Evolutionary conservation across 1,284 basidiomycete species (phyloP).

Genomic region (Cystobasidium sp.): DNA sequence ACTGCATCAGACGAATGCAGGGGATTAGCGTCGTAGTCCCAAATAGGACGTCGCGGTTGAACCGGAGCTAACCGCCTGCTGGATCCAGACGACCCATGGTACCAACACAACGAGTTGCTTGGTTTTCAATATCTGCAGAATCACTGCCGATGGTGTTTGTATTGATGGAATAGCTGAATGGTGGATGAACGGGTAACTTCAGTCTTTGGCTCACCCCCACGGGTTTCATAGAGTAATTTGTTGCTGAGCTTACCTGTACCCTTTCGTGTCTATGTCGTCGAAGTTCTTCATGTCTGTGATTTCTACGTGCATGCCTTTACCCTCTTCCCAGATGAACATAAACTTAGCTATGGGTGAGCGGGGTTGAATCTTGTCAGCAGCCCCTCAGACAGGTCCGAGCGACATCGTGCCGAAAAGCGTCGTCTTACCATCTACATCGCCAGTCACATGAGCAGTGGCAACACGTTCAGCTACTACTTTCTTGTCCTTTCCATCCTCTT

Average conservation of each 20-base stretch:
- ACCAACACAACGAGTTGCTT: slow-evolving; percentile 45
- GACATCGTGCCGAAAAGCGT: too few species aligned
- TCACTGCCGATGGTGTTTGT: slow-evolving; percentile 15
- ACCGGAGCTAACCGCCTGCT: slow-evolving; percentile 23
- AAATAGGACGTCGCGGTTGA: background rate
- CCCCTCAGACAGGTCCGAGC: too few species aligned
- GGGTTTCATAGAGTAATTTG: background rate
- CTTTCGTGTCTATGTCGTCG: background rate
- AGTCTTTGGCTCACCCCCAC: background rate
- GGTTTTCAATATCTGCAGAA: background rate
- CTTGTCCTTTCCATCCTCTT: too few species aligned
- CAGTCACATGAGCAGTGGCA: slow-evolving; percentile 26
- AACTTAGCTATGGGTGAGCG: too few species aligned
- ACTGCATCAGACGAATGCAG: slow-evolving; percentile 1
- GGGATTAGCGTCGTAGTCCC: background rate
- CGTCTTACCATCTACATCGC: slow-evolving; percentile 14
- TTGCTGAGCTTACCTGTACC: slow-evolving; percentile 1
- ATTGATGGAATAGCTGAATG: slow-evolving; percentile 14
- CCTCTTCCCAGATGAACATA: slow-evolving; percentile 17
- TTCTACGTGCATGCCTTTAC: slow-evolving; percentile 6
- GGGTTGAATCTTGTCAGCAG: too few species aligned
- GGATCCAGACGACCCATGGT: slow-evolving; percentile 52
- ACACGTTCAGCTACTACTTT: background rate
- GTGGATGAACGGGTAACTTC: background rate
- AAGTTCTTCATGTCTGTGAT: slow-evolving; percentile 8